Percentiles rank a stretch among this genome's conserved stretches.
Evolutionary conservation across 305 asterid genomes (phyloP).

Genomic region (Fraxinus paxiana): DNA sequence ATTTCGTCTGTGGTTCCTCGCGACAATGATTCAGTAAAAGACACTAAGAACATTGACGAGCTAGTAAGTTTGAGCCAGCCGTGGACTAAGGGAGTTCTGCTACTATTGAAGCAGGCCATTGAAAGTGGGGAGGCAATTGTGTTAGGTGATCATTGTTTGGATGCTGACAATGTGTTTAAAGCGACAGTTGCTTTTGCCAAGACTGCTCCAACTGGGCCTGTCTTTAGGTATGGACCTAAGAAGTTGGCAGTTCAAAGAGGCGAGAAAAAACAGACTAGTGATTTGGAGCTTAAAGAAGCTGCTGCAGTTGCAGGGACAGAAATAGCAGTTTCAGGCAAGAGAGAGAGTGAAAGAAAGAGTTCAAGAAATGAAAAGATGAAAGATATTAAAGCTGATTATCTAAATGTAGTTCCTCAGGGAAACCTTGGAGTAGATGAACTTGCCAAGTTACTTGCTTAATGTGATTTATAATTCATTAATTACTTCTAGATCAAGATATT

Average conservation of each 20-base stretch:
- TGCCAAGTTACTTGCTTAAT: conserved; percentile 65
- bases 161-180: conserved; percentile 56
- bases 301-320: conserved; percentile 25
- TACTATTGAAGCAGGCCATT: conserved; percentile 58
- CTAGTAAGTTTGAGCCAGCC: conserved; percentile 22
- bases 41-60: conserved; percentile 18
- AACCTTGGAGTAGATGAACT: conserved; percentile 74
- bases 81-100: conserved; percentile 39
- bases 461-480: not conserved
- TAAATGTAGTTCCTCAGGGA: conserved; percentile 59
- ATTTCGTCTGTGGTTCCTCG: conserved; percentile 15
- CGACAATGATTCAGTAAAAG: conserved; percentile 25
- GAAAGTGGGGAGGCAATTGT: conserved; percentile 62
- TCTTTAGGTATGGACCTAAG: conserved; percentile 38
- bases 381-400: conserved; percentile 47
- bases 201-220: conserved; percentile 66
- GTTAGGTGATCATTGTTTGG: conserved; percentile 51
- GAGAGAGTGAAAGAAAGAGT: conserved; percentile 31
- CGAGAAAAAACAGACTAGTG: conserved; percentile 33
- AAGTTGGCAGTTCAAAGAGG: conserved; percentile 27
- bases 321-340: conserved; percentile 24
- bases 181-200: conserved; percentile 51
- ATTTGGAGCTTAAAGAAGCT: conserved; percentile 28
- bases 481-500: conserved; percentile 1
- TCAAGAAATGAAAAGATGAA: conserved; percentile 38